Base-by-base conservation (phyloP, 495 filamentous ascomycete genomes). In the Poronia punctata region DNA sequence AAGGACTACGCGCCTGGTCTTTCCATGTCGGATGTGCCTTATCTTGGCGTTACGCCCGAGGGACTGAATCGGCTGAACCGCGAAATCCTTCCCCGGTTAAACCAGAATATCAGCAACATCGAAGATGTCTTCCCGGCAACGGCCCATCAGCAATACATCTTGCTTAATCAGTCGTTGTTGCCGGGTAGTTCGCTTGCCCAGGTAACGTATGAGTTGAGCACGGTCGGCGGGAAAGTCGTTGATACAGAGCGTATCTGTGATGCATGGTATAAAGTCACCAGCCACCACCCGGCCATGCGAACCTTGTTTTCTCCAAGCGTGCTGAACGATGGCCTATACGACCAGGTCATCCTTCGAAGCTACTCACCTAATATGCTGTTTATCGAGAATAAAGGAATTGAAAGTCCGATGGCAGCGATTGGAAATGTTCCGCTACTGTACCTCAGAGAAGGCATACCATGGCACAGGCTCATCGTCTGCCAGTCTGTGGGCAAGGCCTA, bases 81-180 rank as follows among this genome's bases (percentile, higher is more conserved):
- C 4, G 60, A 68, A 6, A 68, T 71, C 6, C 44, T 84, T 0
- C 64, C 71, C 0, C 49, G 54, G 5, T 54, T 81, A 10, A 71
- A 71, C 5, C 60, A 84, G 0, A 62, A 54, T 36, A 55, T 56
- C 7, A 54, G 53, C 7, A 65, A 69, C 16, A 52, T 72, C 19
- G 62, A 86, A 52, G 59, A 65, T 6, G 56, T 69, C 14, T 85
- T 84, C 43, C 80, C 79, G 3, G 81, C 76, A 40, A 80, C 81
- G 6, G 72, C 74, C 2, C 78, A 82, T 52, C 83, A 87, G 47
- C 72, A 83, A 47, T 80, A 73, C 23, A 74, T 86, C 14, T 50
- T 86, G 7, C 71, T 83, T 24, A 78, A 76, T 35, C 76, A 74
- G 8, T 61, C 71, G 18, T 62, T 75, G 22, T 62, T 77, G 30